Conservation (phyloP, 768 basidiomycete genomes). For the Cyathus striatus region DNA sequence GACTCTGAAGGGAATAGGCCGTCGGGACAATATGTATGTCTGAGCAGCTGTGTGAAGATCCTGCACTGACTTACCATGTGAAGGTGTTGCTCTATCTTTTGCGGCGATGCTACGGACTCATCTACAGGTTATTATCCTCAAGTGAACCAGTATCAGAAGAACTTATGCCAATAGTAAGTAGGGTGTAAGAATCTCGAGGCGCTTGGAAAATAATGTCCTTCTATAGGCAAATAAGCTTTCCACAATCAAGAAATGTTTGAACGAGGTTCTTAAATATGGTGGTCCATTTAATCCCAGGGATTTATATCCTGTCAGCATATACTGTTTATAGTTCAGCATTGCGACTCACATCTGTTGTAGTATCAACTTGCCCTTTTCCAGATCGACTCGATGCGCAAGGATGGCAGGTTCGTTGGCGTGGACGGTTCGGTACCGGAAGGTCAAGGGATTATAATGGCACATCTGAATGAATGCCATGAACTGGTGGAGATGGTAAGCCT, state of each 20-base stretch:
- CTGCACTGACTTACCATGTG: background rate
- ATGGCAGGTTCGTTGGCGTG: slow-evolving; percentile 87
- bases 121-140: slow-evolving; percentile 88
- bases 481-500: slow-evolving; percentile 81
- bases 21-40: slow-evolving; percentile 87
- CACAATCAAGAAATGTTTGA: slow-evolving; percentile 94
- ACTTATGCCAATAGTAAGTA: slow-evolving; percentile 84
- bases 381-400: slow-evolving; percentile 88
- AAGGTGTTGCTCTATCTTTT: slow-evolving; percentile 92
- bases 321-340: background rate
- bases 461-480: slow-evolving; percentile 95
- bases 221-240: slow-evolving; percentile 89
- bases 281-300: slow-evolving; percentile 91
- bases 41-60: too few species aligned
- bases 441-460: slow-evolving; percentile 93
- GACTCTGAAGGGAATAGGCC: slow-evolving; percentile 91
- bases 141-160: slow-evolving; percentile 98
- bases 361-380: slow-evolving; percentile 94
- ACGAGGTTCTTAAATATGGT: slow-evolving; percentile 93
- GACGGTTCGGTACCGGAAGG: slow-evolving; percentile 93
- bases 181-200: background rate
- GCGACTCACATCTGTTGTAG: slow-evolving; percentile 27
- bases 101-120: slow-evolving; percentile 92
- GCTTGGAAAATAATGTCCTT: background rate
- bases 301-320: slow-evolving; percentile 70